Base-by-base conservation (phyloP, 148 eudicot species). In the Fagopyrum esculentum region DNA sequence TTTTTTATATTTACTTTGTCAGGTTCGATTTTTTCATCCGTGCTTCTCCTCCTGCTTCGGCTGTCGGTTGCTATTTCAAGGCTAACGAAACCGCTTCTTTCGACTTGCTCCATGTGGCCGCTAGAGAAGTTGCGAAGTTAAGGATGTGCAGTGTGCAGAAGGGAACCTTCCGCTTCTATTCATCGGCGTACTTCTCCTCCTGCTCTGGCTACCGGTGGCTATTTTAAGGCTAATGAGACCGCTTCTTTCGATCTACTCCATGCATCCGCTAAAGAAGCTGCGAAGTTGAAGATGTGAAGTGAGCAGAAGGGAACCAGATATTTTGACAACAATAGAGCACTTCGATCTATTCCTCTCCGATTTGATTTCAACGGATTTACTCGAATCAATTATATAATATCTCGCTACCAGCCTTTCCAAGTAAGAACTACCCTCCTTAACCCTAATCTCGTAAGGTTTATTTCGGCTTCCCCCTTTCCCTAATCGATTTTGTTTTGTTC, bases 41-140 rank as follows among this genome's bases (percentile, higher is more conserved):
- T n/a, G n/a, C 77, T 5, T 71, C 77, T 1, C 70, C 71, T 8
- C 56, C 16, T 7, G 15, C 43, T 17, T 13, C 77, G 40, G 8
- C 70, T 4, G 6, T 7, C n/a, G 68, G 15, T 5, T 51, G 73
- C 2, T 17, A 4, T 4, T 45, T 45, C 29, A 71, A 45, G 70
- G 70, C 45, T 0, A 45, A 61, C 54, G 71, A 17, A n/a, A 19
- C 69, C 4, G 75, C 75, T 8, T 9, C 70, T 11, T 60, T 54
- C 72, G 72, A 78, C 49, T 72, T 72, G 71, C 72, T 78, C 7
- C 59, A 50, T 45, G 76, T 72, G 44, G 80, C 76, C 13, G 80
- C 72, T 26, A 76, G 72, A 2, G 80, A 78, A 6, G 76, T 78
- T n/a, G 80, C 76, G 8, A 78, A 75, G 80, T 13, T 78, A 76